Percentiles rank a stretch among this genome's conserved stretches.
Conservation (phyloP, 1,284 basidiomycete genomes). For the Austropuccinia psidii region DNA sequence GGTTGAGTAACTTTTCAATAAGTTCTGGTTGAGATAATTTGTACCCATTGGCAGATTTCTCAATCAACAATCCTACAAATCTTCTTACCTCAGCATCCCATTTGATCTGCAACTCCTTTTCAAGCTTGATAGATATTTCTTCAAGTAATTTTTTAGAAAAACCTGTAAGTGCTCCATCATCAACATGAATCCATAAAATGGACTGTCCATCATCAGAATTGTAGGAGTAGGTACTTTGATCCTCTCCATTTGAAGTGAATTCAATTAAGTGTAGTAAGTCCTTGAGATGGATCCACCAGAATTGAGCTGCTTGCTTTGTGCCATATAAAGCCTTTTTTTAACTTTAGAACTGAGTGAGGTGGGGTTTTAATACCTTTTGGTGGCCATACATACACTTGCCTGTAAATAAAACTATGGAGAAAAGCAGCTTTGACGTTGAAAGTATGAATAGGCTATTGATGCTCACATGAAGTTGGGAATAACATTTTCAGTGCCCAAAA, state of each 20-base stretch:
- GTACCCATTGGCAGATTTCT: no score
- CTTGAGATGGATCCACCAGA: background rate
- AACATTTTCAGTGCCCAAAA: background rate
- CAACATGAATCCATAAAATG: no score
- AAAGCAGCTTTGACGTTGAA: background rate
- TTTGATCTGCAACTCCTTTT: no score
- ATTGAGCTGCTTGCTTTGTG: background rate
- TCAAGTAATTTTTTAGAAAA: no score
- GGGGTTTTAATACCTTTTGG: background rate
- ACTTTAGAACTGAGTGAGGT: no score
- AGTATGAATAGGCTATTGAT: background rate
- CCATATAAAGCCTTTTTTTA: background rate
- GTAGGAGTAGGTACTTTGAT: background rate
- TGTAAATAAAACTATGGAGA: background rate
- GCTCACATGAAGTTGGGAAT: no score
- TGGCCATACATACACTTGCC: background rate
- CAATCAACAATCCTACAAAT: no score
- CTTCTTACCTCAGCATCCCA: no score
- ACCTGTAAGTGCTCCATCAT: no score
- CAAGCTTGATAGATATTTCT: no score
- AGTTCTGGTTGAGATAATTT: no score
- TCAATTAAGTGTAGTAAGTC: background rate
- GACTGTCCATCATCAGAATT: background rate
- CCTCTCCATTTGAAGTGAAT: background rate
- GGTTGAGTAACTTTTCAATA: no score